phyloP scores from a whole-genome alignment of 1,139 yeast genomes.

The Waltiozyma sp. region DNA sequence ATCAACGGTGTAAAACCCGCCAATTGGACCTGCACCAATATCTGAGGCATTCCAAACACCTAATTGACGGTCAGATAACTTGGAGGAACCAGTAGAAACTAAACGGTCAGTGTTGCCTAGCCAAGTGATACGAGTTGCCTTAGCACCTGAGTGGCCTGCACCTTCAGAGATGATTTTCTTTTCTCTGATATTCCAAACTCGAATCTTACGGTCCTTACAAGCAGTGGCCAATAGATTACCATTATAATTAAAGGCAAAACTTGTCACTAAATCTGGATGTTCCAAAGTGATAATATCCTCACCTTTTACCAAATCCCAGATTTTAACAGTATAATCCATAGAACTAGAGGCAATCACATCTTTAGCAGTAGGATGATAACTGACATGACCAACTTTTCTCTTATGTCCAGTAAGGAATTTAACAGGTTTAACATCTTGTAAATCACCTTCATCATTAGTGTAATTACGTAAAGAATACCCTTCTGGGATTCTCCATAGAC shows the following conservation, averaged over 20 bases:
- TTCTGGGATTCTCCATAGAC: constrained; percentile 79
- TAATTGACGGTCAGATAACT: constrained; percentile 86
- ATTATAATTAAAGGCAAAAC: constrained; percentile 81
- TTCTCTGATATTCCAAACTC: constrained; percentile 83
- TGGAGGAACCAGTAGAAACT: constrained; percentile 92
- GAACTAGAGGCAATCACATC: constrained; percentile 84
- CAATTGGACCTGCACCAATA: constrained; percentile 72
- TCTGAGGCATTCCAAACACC: constrained; percentile 84
- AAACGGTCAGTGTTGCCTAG: constrained; percentile 76
- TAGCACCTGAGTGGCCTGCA: constrained; percentile 86
- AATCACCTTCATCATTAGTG: constrained; percentile 48
- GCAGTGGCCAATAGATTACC: constrained; percentile 83
- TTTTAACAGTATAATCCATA: constrained; percentile 77
- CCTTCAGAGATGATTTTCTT: constrained; percentile 76
- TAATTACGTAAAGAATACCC: constrained; percentile 60
- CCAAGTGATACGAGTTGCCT: constrained; percentile 82
- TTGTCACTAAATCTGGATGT: constrained; percentile 84
- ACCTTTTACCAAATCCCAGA: constrained; percentile 81
- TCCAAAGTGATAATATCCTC: constrained; percentile 60
- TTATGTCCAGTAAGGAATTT: constrained; percentile 74
- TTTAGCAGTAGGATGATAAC: constrained; percentile 80
- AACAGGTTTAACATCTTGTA: constrained; percentile 60
- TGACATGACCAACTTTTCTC: constrained; percentile 89
- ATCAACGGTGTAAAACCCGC: constrained; percentile 77
- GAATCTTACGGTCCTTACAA: constrained; percentile 80